These are phyloP conservation scores for Stereum hirsutum DNA, from an alignment of 1,284 basidiomycete species.

Conservation along the genomic window DNA sequence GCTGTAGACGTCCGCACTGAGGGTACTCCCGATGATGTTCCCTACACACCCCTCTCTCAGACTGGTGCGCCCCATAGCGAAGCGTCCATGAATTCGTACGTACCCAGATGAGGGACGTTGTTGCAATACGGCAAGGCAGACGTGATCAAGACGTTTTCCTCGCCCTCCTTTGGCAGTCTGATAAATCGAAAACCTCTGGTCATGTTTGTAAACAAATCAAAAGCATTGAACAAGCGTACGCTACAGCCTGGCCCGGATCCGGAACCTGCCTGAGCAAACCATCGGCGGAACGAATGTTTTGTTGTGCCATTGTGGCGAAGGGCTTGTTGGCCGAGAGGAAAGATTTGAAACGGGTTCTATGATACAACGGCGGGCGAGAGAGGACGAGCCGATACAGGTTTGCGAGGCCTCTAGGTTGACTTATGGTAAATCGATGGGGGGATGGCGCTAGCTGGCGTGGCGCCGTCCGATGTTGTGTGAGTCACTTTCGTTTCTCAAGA, in stretches of 20 bases:
- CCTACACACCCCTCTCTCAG: constrained; percentile 52
- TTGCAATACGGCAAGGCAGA: constrained; percentile 98
- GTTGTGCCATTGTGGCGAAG: constrained; percentile 9
- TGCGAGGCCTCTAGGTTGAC: not conserved
- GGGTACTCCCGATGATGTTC: constrained; percentile 95
- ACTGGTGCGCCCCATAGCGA: no score
- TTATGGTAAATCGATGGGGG: constrained; percentile 1
- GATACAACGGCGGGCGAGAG: constrained; percentile 3
- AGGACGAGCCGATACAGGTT: constrained; percentile 4
- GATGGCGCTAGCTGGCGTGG: no score
- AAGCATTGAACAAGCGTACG: constrained; percentile 6
- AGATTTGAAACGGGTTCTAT: constrained; percentile 3
- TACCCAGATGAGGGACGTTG: constrained; percentile 95
- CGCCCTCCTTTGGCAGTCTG: constrained; percentile 80
- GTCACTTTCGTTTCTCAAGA: no score
- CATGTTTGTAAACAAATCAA: not conserved
- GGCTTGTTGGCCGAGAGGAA: not conserved
- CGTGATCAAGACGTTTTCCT: constrained; percentile 86
- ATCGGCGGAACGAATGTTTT: constrained; percentile 10
- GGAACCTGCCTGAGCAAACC: constrained; percentile 12
- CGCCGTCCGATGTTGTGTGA: no score
- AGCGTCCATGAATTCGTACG: no score
- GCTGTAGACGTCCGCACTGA: constrained; percentile 96
- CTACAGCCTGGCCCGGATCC: constrained; percentile 12
- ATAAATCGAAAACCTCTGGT: not conserved